Evolutionary conservation across 2,329 filamentous ascomycete species (phyloP).

Genomic region (Ophiostoma pallidulum): DNA sequence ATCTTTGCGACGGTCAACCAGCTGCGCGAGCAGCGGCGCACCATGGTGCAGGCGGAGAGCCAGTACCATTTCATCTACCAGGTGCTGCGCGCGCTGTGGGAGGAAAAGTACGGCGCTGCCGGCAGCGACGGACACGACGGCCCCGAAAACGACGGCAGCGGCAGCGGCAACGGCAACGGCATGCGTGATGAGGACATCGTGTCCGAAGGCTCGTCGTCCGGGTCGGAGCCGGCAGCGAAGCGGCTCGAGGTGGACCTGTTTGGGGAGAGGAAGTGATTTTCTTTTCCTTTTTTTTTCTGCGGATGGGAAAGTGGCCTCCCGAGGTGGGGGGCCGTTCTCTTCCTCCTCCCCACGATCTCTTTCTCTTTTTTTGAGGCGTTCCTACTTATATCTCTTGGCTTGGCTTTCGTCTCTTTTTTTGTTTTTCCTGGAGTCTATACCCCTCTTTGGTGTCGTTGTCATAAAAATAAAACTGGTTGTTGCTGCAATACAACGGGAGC

Average conservation of each 20-base stretch:
- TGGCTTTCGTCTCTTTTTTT: not conserved
- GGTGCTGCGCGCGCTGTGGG: conserved; percentile 66
- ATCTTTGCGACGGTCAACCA: conserved; percentile 71
- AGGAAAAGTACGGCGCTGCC: conserved; percentile 47
- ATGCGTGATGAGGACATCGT: conserved; percentile 18
- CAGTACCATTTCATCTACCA: conserved; percentile 88
- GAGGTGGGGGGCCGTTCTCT: not conserved
- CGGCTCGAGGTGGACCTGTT: conserved; percentile 44
- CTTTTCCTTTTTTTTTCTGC: not conserved
- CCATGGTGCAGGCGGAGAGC: conserved; percentile 85
- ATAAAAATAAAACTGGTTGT: too few relatives aligned
- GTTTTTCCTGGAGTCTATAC: too few relatives aligned
- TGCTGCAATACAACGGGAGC: too few relatives aligned
- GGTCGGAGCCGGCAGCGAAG: conserved; percentile 39
- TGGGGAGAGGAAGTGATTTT: conserved; percentile 18
- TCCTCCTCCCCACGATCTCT: too few relatives aligned
- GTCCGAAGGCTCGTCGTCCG: not conserved
- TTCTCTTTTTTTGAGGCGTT: not conserved
- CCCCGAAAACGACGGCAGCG: too few relatives aligned
- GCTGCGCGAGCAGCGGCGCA: conserved; percentile 77
- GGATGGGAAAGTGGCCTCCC: too few relatives aligned
- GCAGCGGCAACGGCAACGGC: not conserved
- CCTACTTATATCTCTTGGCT: too few relatives aligned
- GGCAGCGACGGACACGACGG: conserved; percentile 21
- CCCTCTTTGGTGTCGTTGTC: too few relatives aligned